phyloP scores from a whole-genome alignment of 768 basidiomycete genomes.

The Russula virescens region DNA sequence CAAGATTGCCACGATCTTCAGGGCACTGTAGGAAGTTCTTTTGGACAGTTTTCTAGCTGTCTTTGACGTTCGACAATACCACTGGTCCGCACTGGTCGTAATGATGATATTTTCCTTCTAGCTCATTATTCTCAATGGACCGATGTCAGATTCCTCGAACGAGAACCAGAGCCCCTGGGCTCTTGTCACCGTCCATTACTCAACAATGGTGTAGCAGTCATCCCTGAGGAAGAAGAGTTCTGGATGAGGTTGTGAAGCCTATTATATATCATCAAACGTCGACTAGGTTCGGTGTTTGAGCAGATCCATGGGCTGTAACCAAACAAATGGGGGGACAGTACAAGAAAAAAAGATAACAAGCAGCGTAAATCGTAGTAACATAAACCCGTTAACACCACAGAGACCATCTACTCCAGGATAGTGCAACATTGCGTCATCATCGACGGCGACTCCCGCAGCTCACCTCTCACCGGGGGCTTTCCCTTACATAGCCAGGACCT shows the following conservation, averaged over 20 bases:
- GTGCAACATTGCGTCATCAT: too few relatives aligned
- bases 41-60: not conserved
- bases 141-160: not conserved
- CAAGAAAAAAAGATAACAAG: not conserved
- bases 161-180: not conserved
- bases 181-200: not conserved
- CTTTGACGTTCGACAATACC: not conserved
- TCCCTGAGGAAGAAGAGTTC: not conserved
- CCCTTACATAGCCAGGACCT: constrained; percentile 8
- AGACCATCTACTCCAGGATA: too few relatives aligned
- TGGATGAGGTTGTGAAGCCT: not conserved
- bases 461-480: not conserved
- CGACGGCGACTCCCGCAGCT: not conserved
- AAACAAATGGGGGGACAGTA: not conserved
- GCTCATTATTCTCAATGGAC: too few relatives aligned
- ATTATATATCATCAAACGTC: not conserved
- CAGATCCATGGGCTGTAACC: not conserved
- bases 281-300: not conserved
- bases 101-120: not conserved
- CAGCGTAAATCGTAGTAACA: not conserved
- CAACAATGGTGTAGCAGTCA: not conserved
- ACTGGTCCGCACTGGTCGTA: not conserved
- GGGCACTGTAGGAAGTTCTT: not conserved
- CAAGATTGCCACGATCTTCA: not conserved
- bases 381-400: not conserved